These are phyloP conservation scores for Chamaecrista fasciculata DNA, from an alignment of 306 rosid genomes.

Conservation along the genomic window DNA sequence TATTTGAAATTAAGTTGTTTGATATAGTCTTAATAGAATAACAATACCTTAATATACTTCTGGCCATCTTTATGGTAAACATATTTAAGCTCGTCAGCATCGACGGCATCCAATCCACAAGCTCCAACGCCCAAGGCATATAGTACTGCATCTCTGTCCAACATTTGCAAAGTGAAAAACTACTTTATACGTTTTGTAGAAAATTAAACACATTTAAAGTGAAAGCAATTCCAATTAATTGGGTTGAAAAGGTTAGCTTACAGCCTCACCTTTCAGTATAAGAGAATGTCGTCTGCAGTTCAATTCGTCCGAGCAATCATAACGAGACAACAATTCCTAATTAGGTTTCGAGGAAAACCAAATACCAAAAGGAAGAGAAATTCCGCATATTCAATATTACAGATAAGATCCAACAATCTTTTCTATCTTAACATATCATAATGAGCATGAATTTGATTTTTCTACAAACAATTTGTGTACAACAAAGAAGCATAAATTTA, in stretches of 20 bases:
- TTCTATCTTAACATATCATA: background rate
- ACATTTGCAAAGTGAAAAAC: background rate
- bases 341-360: background rate
- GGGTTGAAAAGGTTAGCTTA: background rate
- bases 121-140: constrained; percentile 92
- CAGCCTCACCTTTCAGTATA: constrained; percentile 69
- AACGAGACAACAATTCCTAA: constrained; percentile 15
- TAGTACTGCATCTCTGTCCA: constrained; percentile 74
- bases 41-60: constrained; percentile 60
- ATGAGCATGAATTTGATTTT: background rate
- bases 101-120: constrained; percentile 70
- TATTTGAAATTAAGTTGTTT: too few species aligned
- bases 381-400: constrained; percentile 4
- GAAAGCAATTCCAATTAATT: background rate
- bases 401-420: background rate
- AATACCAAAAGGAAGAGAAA: background rate
- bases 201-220: background rate
- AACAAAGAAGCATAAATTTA: background rate
- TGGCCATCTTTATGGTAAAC: constrained; percentile 80
- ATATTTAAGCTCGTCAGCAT: constrained; percentile 76
- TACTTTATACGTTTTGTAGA: background rate
- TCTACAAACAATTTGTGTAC: constrained; percentile 4
- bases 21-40: background rate
- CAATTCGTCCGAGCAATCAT: constrained; percentile 24
- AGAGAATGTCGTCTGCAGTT: constrained; percentile 48